Percentiles rank a stretch among this genome's conserved stretches.
phyloP scores from a whole-genome alignment of 768 basidiomycete species.

The Mycena polygramma region DNA sequence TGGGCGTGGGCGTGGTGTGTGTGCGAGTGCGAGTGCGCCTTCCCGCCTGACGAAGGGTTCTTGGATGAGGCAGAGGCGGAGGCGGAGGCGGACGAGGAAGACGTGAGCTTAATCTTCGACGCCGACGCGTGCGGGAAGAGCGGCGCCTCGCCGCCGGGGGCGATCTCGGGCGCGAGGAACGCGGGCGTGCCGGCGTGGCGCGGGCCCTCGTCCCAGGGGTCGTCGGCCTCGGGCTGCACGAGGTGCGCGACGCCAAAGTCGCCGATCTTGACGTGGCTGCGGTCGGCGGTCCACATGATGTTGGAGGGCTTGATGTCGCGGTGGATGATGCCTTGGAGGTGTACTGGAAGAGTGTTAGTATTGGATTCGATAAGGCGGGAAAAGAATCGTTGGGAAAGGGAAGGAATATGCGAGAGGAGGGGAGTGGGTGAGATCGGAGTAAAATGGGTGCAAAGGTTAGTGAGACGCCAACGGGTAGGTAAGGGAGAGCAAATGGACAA shows the following conservation, averaged over 20 bases:
- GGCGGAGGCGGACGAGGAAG: background rate
- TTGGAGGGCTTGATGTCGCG: conserved; percentile 99
- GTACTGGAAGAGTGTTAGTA: conserved; percentile 68
- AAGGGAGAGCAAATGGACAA: no score
- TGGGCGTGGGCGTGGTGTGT: no score
- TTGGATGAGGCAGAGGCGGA: conserved; percentile 42
- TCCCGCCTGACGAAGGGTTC: no score
- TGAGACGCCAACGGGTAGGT: no score
- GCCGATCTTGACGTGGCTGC: conserved; percentile 93
- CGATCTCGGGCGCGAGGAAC: conserved; percentile 96
- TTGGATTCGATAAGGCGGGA: background rate
- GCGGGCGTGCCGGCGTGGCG: conserved; percentile 96
- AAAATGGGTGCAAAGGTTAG: no score
- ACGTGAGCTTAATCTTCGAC: no score
- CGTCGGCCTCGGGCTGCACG: conserved; percentile 52
- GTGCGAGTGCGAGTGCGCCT: no score
- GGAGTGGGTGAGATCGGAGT: background rate
- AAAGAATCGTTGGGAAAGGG: background rate
- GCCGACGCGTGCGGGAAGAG: no score
- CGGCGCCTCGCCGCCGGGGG: conserved; percentile 46
- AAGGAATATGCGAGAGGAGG: background rate
- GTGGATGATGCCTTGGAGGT: conserved; percentile 98
- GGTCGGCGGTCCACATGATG: conserved; percentile 90
- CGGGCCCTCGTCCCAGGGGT: conserved; percentile 62
- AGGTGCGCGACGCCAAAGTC: conserved; percentile 99